phyloP scores from a whole-genome alignment of 768 basidiomycete genomes.

The Rhodotorula sphaerocarpa region DNA sequence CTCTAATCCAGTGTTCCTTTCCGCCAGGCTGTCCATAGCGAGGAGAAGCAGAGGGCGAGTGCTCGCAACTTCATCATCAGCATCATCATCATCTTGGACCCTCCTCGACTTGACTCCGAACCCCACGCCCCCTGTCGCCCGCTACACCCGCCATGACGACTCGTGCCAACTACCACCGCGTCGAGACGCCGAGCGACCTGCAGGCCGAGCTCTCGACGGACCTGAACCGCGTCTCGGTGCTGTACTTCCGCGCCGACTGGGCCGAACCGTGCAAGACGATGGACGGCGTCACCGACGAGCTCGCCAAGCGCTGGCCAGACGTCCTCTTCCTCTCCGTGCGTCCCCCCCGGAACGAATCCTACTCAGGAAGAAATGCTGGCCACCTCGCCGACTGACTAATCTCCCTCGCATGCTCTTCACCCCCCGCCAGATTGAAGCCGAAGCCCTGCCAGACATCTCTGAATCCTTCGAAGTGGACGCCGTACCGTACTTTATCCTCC shows the following conservation, averaged over 20 bases:
- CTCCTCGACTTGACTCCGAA: no score
- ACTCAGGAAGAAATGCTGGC: no score
- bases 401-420: background rate
- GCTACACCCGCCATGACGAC: background rate
- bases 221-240: conserved; percentile 68
- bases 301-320: conserved; percentile 62
- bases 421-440: conserved; percentile 70
- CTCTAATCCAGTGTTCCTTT: no score
- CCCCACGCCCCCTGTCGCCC: no score
- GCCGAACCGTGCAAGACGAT: conserved; percentile 84
- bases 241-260: conserved; percentile 93
- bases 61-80: no score
- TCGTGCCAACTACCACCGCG: conserved; percentile 34
- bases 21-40: no score
- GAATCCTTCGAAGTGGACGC: conserved; percentile 87
- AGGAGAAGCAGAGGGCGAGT: no score
- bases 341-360: no score
- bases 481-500: conserved; percentile 74
- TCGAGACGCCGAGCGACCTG: conserved; percentile 64
- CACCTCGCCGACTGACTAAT: background rate
- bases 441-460: conserved; percentile 68
- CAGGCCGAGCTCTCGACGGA: conserved; percentile 65
- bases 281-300: conserved; percentile 66
- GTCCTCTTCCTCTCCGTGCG: conserved; percentile 67
- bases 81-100: no score